Conservation (phyloP, 1,284 basidiomycete genomes). For the Marasmius oreades region DNA sequence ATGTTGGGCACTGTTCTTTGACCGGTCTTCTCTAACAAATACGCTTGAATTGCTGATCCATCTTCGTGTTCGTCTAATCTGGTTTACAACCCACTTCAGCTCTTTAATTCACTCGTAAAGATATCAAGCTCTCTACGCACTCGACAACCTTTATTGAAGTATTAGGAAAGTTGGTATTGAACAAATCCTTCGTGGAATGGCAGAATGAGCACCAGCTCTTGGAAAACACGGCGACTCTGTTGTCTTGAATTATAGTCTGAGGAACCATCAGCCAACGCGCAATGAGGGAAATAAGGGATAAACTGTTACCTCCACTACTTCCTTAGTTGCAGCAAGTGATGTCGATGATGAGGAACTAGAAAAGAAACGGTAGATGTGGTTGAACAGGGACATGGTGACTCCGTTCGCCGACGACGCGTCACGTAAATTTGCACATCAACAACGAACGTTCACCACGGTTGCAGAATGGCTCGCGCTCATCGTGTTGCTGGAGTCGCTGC, state of each 20-base stretch:
- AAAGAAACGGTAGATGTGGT: not conserved
- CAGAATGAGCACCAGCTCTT: slow-evolving; percentile 68
- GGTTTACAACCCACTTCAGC: not conserved
- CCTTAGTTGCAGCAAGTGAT: not conserved
- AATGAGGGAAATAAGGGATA: not conserved
- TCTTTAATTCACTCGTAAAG: not conserved
- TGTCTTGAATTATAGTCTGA: slow-evolving; percentile 24
- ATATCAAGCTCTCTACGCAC: slow-evolving; percentile 35
- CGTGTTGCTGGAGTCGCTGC: slow-evolving; percentile 44
- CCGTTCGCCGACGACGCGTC: not conserved
- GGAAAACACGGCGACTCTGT: slow-evolving; percentile 69
- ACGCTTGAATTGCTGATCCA: slow-evolving; percentile 56
- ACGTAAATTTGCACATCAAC: too few species aligned
- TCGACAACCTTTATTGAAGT: slow-evolving; percentile 53
- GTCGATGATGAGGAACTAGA: not conserved
- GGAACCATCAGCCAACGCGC: not conserved
- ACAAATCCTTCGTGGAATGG: slow-evolving; percentile 52
- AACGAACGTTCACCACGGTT: too few species aligned
- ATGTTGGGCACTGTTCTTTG: slow-evolving; percentile 68
- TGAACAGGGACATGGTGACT: not conserved
- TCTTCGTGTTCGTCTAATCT: slow-evolving; percentile 46
- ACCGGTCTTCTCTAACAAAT: slow-evolving; percentile 53
- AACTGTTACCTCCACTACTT: slow-evolving; percentile 8
- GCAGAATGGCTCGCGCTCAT: slow-evolving; percentile 54
- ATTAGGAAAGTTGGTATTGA: slow-evolving; percentile 44